Evolutionary conservation across 805 yeast species (phyloP).

Genomic region (Sugiyamaella lignohabitans): DNA sequence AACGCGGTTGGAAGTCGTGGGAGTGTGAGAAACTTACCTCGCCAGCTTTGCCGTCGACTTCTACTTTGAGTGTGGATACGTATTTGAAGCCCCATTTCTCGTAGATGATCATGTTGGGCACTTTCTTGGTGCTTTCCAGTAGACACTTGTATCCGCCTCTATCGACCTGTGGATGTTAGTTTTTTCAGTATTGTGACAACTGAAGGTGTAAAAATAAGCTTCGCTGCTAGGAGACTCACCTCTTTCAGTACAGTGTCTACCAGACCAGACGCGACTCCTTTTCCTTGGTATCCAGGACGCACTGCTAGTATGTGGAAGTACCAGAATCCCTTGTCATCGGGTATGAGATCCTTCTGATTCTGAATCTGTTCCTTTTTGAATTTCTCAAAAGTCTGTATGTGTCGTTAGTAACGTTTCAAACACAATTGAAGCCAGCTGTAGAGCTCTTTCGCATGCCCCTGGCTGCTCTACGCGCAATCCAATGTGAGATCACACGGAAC

Average conservation of each 20-base stretch:
- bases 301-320: constrained; percentile 6
- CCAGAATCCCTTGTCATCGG: constrained; percentile 4
- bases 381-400: not conserved
- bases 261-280: constrained; percentile 1
- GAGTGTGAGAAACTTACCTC: not conserved
- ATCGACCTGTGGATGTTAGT: constrained; percentile 3
- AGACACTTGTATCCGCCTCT: not conserved
- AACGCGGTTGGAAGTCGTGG: not conserved
- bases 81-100: constrained; percentile 6
- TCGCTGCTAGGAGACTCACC: too few species aligned
- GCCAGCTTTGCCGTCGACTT: not conserved
- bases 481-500: too few species aligned
- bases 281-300: constrained; percentile 6
- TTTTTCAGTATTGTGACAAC: too few species aligned
- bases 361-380: not conserved
- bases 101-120: constrained; percentile 7
- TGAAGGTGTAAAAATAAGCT: too few species aligned
- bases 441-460: too few species aligned
- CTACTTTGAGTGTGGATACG: not conserved
- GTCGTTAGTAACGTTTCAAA: too few species aligned
- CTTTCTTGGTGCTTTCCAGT: constrained; percentile 7
- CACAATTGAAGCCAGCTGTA: too few species aligned
- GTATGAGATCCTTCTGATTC: not conserved
- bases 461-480: too few species aligned
- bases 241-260: not conserved